These are phyloP conservation scores for Oxytropis ochrocephala DNA, from an alignment of 306 rosid genomes.

Conservation along the genomic window DNA sequence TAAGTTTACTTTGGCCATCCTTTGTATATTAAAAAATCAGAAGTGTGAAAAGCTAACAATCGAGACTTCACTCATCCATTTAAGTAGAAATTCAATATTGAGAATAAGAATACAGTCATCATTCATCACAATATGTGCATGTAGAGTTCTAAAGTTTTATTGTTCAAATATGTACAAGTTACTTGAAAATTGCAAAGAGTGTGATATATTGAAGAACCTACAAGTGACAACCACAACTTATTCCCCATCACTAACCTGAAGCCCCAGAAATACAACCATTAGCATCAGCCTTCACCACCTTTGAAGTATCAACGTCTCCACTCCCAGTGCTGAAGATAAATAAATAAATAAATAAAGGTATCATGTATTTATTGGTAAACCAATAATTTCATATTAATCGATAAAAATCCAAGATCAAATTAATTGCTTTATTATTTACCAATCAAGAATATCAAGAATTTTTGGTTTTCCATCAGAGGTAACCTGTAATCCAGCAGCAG, in stretches of 20 bases:
- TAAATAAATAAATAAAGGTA: too few relatives aligned
- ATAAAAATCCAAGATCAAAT: background rate
- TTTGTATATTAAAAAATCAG: background rate
- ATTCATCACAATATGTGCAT: conserved; percentile 7
- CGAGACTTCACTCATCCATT: background rate
- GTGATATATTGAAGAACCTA: background rate
- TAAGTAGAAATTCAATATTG: conserved; percentile 9
- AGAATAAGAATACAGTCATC: conserved; percentile 12
- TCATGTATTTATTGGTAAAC: conserved; percentile 14
- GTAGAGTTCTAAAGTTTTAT: conserved; percentile 10
- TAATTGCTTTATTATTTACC: conserved; percentile 41
- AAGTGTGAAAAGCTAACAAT: conserved; percentile 5
- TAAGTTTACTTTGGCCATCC: conserved; percentile 5
- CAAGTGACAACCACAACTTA: background rate
- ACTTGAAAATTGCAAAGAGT: conserved; percentile 1
- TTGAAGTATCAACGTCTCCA: conserved; percentile 88
- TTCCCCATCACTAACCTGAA: conserved; percentile 55
- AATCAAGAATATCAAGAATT: conserved; percentile 75
- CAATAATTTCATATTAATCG: background rate
- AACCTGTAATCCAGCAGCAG: conserved; percentile 93
- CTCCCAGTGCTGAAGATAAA: conserved; percentile 67
- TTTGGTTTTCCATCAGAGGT: conserved; percentile 96
- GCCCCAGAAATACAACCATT: conserved; percentile 73
- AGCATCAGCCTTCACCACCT: conserved; percentile 78
- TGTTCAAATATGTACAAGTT: background rate